Conservation (phyloP, 495 filamentous ascomycete genomes). For the Penicillium samsonianum region DNA sequence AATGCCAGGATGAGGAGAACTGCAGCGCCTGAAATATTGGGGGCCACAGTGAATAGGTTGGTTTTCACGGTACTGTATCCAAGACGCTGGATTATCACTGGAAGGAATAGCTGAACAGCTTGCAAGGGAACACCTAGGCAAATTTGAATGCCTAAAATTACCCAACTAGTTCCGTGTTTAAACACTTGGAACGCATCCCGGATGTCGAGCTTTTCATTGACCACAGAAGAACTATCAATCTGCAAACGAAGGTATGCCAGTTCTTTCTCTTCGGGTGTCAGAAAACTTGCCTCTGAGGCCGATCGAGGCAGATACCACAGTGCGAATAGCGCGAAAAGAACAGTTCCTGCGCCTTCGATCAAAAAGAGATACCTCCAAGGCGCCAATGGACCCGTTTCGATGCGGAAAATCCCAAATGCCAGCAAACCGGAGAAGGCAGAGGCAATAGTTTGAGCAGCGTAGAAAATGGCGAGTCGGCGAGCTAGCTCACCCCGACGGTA, state of each 20-base stretch:
- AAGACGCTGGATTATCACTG: conserved; percentile 65
- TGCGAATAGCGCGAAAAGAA: conserved; percentile 64
- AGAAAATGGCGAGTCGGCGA: conserved; percentile 73
- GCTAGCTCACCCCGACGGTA: conserved; percentile 75
- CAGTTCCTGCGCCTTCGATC: conserved; percentile 65
- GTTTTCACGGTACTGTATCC: conserved; percentile 64
- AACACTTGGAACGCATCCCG: conserved; percentile 62
- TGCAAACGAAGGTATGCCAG: conserved; percentile 70
- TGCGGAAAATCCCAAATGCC: conserved; percentile 73
- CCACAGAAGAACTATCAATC: conserved; percentile 65
- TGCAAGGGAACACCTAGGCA: conserved; percentile 74
- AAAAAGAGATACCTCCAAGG: conserved; percentile 75
- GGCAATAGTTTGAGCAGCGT: conserved; percentile 70
- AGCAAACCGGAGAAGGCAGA: conserved; percentile 70
- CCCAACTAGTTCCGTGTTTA: conserved; percentile 58
- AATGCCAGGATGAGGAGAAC: conserved; percentile 69
- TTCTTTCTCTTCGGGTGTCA: conserved; percentile 60
- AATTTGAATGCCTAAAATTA: conserved; percentile 65
- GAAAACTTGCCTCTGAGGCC: conserved; percentile 60
- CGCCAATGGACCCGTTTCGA: conserved; percentile 51
- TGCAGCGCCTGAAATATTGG: conserved; percentile 64
- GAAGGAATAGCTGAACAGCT: conserved; percentile 66
- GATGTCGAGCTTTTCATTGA: conserved; percentile 68
- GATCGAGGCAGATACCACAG: conserved; percentile 67
- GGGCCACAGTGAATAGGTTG: conserved; percentile 74